These are phyloP conservation scores for Phialocephala sp. DNA, from an alignment of 2,329 filamentous ascomycete genomes.

Conservation along the genomic window DNA sequence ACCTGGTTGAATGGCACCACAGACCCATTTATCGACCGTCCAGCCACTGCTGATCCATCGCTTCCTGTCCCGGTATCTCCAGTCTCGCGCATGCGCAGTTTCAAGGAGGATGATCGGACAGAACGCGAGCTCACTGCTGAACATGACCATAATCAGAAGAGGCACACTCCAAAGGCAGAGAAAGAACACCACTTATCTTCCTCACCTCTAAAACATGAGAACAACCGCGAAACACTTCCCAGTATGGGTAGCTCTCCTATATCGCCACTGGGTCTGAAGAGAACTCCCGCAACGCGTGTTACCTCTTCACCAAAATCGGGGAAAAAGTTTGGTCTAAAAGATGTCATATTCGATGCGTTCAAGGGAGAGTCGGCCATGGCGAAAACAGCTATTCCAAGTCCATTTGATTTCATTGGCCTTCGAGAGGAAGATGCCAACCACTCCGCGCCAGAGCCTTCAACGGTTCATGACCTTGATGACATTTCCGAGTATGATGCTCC, in stretches of 20 bases:
- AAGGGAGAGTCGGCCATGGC: slow-evolving; percentile 59
- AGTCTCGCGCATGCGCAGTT: slow-evolving; percentile 39
- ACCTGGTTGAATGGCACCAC: slow-evolving; percentile 64
- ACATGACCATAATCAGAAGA: slow-evolving; percentile 22
- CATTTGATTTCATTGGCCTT: slow-evolving; percentile 34
- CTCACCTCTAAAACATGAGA: slow-evolving; percentile 34
- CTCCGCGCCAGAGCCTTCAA: slow-evolving; percentile 18
- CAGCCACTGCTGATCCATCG: slow-evolving; percentile 35
- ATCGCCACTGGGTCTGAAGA: slow-evolving; percentile 52
- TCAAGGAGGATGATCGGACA: slow-evolving; percentile 33
- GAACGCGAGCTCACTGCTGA: slow-evolving; percentile 31
- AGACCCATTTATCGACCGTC: slow-evolving; percentile 61
- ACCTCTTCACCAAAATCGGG: slow-evolving; percentile 54
- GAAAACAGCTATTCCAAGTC: slow-evolving; percentile 31
- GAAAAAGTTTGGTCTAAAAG: slow-evolving; percentile 59
- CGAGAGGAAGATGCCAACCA: slow-evolving; percentile 33
- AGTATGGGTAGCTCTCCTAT: slow-evolving; percentile 33
- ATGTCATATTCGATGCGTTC: slow-evolving; percentile 66
- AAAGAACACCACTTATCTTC: slow-evolving; percentile 38
- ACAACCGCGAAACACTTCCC: slow-evolving; percentile 39
- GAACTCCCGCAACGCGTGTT: slow-evolving; percentile 61
- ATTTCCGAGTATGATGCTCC: slow-evolving; percentile 19
- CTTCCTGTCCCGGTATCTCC: slow-evolving; percentile 44
- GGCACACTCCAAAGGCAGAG: slow-evolving; percentile 29
- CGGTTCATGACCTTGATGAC: slow-evolving; percentile 19